Percentiles rank a stretch among this genome's conserved stretches.
Evolutionary conservation across 768 basidiomycete species (phyloP).

Genomic region (Suillus occidentalis): DNA sequence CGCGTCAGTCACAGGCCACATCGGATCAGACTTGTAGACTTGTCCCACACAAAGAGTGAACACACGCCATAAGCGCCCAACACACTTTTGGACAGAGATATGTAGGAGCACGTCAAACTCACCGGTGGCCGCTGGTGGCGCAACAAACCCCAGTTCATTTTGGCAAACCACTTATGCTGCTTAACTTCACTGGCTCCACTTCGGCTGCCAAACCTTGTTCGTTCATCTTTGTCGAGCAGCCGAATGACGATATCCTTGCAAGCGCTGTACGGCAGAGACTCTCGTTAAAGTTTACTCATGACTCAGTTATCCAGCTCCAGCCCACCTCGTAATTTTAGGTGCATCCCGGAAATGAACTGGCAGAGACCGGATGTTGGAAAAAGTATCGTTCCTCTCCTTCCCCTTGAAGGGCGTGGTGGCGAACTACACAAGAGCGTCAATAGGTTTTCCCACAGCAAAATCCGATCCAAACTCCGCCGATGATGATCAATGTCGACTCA

Average conservation of each 20-base stretch:
- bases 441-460: conserved; percentile 22
- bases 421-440: conserved; percentile 61
- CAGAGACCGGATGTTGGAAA: conserved; percentile 89
- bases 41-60: conserved; percentile 3
- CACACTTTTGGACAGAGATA: not conserved
- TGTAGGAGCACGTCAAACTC: conserved; percentile 30
- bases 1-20: conserved; percentile 19
- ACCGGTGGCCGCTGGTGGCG: conserved; percentile 93
- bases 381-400: conserved; percentile 89
- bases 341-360: conserved; percentile 85
- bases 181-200: conserved; percentile 98
- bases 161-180: conserved; percentile 96
- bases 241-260: conserved; percentile 88
- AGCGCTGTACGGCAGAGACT: conserved; percentile 47
- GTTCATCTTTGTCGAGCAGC: conserved; percentile 90
- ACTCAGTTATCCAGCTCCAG: conserved; percentile 12
- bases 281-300: conserved; percentile 14
- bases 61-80: conserved; percentile 2
- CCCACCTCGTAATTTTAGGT: conserved; percentile 76
- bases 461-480: conserved; percentile 8
- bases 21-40: conserved; percentile 17
- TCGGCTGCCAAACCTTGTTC: conserved; percentile 82
- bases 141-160: conserved; percentile 95
- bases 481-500: conserved; percentile 47
- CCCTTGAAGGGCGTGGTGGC: conserved; percentile 99